These are phyloP conservation scores for Crithidia fasciculata DNA, from an alignment of 208 protist species.

Conservation along the genomic window DNA sequence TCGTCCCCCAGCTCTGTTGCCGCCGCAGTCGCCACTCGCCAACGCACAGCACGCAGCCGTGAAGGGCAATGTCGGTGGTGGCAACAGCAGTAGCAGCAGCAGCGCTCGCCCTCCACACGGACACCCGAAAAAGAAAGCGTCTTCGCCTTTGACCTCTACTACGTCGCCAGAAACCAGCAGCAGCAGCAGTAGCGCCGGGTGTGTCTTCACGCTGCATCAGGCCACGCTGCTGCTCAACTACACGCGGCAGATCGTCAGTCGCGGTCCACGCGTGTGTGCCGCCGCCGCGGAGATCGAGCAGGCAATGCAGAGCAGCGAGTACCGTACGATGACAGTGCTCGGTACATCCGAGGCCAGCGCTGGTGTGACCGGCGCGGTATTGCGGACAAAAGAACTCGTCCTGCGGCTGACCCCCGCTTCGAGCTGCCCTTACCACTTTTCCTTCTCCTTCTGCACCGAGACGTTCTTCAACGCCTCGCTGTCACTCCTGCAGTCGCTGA, in stretches of 20 bases:
- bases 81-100: background rate
- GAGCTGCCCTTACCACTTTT: constrained; percentile 37
- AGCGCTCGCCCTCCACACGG: background rate
- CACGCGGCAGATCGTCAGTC: constrained; percentile 21
- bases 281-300: constrained; percentile 25
- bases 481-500: constrained; percentile 15
- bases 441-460: constrained; percentile 30
- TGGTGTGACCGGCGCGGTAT: background rate
- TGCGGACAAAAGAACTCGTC: constrained; percentile 29
- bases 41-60: background rate
- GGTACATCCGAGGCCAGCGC: constrained; percentile 10
- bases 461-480: constrained; percentile 22
- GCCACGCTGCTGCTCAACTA: constrained; percentile 28
- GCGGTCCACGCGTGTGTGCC: constrained; percentile 13
- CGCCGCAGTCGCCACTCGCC: background rate
- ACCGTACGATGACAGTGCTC: constrained; percentile 15
- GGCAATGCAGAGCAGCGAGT: constrained; percentile 17
- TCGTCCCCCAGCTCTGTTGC: background rate
- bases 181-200: background rate
- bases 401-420: constrained; percentile 21
- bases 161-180: background rate
- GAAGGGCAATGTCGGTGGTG: background rate
- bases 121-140: background rate
- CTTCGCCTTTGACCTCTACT: background rate
- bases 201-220: constrained; percentile 36